Evolutionary conservation across 495 filamentous ascomycete species (phyloP).

Genomic region (Trichoderma orchidacearum): DNA sequence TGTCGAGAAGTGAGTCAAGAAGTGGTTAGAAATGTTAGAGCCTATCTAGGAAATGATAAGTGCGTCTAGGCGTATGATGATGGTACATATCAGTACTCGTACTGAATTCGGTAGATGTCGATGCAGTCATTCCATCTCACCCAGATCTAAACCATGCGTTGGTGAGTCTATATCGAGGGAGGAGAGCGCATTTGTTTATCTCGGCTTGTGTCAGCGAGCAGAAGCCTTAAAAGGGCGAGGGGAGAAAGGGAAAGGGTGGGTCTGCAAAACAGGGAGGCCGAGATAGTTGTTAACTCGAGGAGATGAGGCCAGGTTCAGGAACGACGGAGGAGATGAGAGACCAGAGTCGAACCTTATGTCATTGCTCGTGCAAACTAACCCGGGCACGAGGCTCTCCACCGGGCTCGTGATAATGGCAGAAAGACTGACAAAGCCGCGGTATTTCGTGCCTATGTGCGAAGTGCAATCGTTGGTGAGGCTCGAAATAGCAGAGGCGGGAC

Average conservation of each 20-base stretch:
- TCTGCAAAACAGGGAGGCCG: not conserved
- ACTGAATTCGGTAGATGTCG: not conserved
- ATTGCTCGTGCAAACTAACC: not conserved
- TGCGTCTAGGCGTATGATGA: too few species aligned
- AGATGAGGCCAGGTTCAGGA: not conserved
- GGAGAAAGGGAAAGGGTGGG: not conserved
- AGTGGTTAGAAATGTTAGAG: not conserved
- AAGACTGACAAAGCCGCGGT: not conserved
- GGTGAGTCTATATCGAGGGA: not conserved
- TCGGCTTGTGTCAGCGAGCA: not conserved
- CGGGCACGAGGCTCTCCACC: not conserved
- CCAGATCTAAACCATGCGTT: not conserved
- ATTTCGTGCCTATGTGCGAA: not conserved
- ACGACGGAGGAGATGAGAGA: not conserved
- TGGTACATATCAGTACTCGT: too few species aligned
- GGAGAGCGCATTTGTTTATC: not conserved
- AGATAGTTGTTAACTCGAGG: not conserved
- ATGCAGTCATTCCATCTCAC: not conserved
- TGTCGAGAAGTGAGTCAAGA: not conserved
- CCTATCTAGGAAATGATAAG: not conserved
- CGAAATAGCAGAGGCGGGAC: not conserved
- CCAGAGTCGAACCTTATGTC: not conserved
- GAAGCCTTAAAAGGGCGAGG: not conserved
- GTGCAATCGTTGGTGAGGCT: not conserved
- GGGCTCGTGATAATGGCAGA: not conserved